Evolutionary conservation across 345 rosid genomes (phyloP).

Genomic region (Dipteronia sinensis): DNA sequence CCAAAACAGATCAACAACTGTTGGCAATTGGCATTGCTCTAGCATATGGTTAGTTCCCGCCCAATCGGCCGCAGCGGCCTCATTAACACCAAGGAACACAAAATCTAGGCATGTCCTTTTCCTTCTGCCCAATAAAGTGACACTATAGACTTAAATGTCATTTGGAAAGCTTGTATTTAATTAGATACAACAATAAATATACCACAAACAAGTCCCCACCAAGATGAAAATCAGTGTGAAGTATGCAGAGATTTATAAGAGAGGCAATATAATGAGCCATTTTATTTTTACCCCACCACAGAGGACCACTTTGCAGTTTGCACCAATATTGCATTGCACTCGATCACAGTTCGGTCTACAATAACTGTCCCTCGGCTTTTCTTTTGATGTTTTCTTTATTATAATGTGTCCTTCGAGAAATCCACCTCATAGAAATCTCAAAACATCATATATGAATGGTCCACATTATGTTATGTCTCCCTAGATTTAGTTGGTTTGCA

Average conservation of each 20-base stretch:
- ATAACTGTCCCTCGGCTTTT: conserved; percentile 26
- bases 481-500: background rate
- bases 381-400: conserved; percentile 29
- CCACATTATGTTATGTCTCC: background rate
- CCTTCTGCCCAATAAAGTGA: conserved; percentile 14
- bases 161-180: background rate
- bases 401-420: background rate
- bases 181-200: conserved; percentile 3
- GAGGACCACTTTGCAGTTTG: conserved; percentile 37
- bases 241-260: background rate
- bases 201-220: background rate
- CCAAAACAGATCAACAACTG: conserved; percentile 1
- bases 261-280: background rate
- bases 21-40: background rate
- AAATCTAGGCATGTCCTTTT: conserved; percentile 11
- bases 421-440: background rate
- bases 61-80: background rate
- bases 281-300: background rate
- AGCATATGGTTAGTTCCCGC: conserved; percentile 15
- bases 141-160: conserved; percentile 21
- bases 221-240: background rate
- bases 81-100: background rate
- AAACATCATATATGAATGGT: background rate
- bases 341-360: conserved; percentile 6
- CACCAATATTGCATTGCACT: conserved; percentile 4